Evolutionary conservation across 495 filamentous ascomycete species (phyloP), one percentile per base, ranked within the genome.

Genomic region (Penicillium pulvis): DNA sequence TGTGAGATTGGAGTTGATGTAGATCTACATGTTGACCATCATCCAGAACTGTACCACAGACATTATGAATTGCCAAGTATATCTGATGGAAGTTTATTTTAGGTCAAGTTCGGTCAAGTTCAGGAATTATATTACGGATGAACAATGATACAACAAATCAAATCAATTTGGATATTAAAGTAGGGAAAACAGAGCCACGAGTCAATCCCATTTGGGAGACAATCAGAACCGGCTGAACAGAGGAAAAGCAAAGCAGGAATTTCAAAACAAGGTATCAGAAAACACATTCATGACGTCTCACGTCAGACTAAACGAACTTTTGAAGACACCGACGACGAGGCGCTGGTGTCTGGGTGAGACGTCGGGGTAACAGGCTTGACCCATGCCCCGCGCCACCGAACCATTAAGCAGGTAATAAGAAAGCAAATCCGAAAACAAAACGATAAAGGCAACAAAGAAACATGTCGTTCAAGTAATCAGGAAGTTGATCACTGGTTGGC

Each of bases 201-300:
- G 80, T 83, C 78, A 76, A 81, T 81, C 78, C 76, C 65, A n/a
- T 42, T 35, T 19, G 68, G 78, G 79, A 81, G 80, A 83, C 79
- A 60, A 70, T 82, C 80, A 82, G 80, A 81, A 81, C 77, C 77
- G 78, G 76, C 79, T 67, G 61, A 67, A 63, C 4, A 35, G 26
- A 30, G 9, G 17, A n/a, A 56, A 60, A 56, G 45, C 59, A 61
- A 58, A 35, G 62, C 24, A 49, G 5, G 20, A 68, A 57, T 51
- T 47, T 57, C 8, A 62, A 57, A 59, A 58, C 31, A 63, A 55
- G 53, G 44, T 46, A 62, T 62, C 56, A 62, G 48, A 53, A 53
- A 62, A 64, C 56, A 61, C 52, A 17, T 45, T 57, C 61, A 66
- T 51, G 56, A 63, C 56, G 55, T 62, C 62, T 52, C 51, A 45